phyloP scores from a whole-genome alignment of 257 asterid species.

The Solanum ossicruentum region DNA sequence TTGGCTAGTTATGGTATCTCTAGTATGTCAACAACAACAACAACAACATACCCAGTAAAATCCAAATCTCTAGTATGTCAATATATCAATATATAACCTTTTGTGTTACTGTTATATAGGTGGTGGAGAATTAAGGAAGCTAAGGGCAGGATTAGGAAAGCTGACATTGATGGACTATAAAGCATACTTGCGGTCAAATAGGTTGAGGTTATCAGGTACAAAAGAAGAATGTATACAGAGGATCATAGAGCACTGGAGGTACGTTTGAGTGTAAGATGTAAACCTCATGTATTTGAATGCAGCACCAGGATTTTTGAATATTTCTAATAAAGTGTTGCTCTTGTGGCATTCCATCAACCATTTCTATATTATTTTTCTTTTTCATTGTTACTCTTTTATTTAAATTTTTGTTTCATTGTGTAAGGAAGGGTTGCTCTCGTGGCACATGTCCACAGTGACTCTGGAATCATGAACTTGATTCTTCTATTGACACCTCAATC shows the following conservation, averaged over 20 bases:
- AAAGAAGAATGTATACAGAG: conserved; percentile 48
- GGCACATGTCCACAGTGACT: not conserved
- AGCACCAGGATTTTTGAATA: not conserved
- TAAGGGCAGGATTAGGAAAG: conserved; percentile 25
- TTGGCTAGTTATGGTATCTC: not conserved
- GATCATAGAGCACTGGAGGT: conserved; percentile 67
- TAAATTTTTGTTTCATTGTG: not conserved
- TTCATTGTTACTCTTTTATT: not conserved
- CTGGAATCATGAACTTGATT: not conserved
- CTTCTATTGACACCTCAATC: not conserved
- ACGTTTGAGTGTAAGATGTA: not conserved
- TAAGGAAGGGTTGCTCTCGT: not conserved
- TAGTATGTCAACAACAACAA: too few species aligned
- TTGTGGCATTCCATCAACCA: not conserved
- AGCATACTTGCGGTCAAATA: conserved; percentile 41
- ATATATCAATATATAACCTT: not conserved
- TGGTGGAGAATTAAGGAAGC: conserved; percentile 20
- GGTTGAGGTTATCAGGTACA: conserved; percentile 57
- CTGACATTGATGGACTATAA: conserved; percentile 39
- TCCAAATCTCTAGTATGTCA: too few species aligned
- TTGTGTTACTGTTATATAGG: conserved; percentile 11
- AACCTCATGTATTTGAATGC: not conserved
- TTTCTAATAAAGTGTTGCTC: not conserved
- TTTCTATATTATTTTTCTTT: not conserved
- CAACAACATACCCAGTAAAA: too few species aligned